Conservation (phyloP, 2,329 filamentous ascomycete genomes). For the Penicillium sclerotigenum region DNA sequence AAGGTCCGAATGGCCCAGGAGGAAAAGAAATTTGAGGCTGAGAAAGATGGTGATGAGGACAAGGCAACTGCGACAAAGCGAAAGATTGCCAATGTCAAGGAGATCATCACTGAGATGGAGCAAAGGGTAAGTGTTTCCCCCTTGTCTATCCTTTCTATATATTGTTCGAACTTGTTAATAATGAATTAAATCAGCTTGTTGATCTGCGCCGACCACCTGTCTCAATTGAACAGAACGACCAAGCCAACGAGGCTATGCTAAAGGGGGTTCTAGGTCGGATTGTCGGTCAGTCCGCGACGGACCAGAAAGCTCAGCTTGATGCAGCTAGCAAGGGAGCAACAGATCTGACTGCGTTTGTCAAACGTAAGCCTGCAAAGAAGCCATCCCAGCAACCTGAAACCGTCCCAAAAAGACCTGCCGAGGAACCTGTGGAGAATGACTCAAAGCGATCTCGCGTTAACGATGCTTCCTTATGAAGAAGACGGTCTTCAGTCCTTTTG, state of each 20-base stretch:
- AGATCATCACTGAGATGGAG: constrained; percentile 61
- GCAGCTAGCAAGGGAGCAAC: constrained; percentile 56
- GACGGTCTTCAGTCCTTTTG: background rate
- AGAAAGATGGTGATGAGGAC: constrained; percentile 42
- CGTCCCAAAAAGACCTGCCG: constrained; percentile 30
- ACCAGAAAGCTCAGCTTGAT: constrained; percentile 53
- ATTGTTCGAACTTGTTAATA: constrained; percentile 11
- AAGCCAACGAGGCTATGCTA: constrained; percentile 44
- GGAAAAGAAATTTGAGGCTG: constrained; percentile 42
- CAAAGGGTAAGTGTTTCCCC: constrained; percentile 46
- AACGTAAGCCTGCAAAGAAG: constrained; percentile 46
- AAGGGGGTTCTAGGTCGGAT: constrained; percentile 58
- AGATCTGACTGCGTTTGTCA: constrained; percentile 58
- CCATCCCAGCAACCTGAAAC: constrained; percentile 12
- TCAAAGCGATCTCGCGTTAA: constrained; percentile 29
- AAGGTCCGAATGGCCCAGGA: constrained; percentile 54
- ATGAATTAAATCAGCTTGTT: constrained; percentile 43
- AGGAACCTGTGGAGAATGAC: constrained; percentile 20
- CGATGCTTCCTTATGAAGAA: constrained; percentile 5
- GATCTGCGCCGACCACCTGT: constrained; percentile 57
- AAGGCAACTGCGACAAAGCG: constrained; percentile 41
- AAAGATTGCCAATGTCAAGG: constrained; percentile 57
- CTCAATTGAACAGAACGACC: constrained; percentile 41
- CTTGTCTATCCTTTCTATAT: constrained; percentile 1
- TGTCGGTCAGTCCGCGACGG: constrained; percentile 52